Evolutionary conservation across 1,284 basidiomycete species (phyloP).

Genomic region (Ganoderma leucocontextum): DNA sequence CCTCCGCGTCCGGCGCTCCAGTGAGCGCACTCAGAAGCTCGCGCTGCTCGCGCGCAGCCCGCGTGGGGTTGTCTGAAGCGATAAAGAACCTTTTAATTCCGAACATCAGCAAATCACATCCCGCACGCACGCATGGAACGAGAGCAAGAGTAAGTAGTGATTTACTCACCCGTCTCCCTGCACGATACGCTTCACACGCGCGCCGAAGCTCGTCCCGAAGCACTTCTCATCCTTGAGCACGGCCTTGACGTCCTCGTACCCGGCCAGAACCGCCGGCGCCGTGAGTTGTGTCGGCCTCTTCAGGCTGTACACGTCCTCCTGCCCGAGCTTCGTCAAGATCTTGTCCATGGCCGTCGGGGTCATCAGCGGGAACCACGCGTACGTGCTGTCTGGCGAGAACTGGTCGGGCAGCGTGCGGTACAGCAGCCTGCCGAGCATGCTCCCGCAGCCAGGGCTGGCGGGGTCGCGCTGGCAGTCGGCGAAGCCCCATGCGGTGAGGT

Average conservation of each 20-base stretch:
- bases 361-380: conserved; percentile 90
- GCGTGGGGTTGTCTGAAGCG: conserved; percentile 51
- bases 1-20: conserved; percentile 52
- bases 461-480: conserved; percentile 79
- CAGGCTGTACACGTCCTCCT: conserved; percentile 60
- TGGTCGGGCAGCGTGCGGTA: conserved; percentile 76
- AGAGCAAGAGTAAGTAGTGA: not conserved
- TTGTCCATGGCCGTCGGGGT: conserved; percentile 73
- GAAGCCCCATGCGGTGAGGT: conserved; percentile 85
- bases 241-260: conserved; percentile 60
- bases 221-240: conserved; percentile 56
- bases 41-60: conserved; percentile 55
- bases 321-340: conserved; percentile 63
- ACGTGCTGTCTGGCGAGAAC: conserved; percentile 75
- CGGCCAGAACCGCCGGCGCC: conserved; percentile 45
- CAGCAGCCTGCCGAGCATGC: conserved; percentile 77
- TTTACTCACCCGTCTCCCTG: conserved; percentile 62
- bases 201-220: conserved; percentile 60
- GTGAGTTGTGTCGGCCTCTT: conserved; percentile 50
- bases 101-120: not conserved
- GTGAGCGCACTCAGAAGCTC: conserved; percentile 58
- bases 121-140: not conserved
- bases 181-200: conserved; percentile 59
- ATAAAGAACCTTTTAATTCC: conserved; percentile 58
- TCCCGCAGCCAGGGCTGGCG: conserved; percentile 74